Conservation (phyloP, 2,329 filamentous ascomycete genomes). For the Monilinia fructigena region DNA sequence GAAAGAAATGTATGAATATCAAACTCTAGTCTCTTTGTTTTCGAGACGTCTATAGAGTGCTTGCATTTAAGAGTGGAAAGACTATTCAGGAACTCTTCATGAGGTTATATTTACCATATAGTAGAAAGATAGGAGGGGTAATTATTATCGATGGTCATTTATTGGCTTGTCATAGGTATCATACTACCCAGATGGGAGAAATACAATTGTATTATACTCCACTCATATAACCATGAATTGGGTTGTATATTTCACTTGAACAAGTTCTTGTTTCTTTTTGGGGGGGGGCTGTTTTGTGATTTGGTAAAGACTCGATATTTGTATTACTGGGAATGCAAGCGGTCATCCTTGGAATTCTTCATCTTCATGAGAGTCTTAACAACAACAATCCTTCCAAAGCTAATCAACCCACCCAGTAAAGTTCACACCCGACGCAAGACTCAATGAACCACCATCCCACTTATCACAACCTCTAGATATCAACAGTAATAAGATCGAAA, state of each 20-base stretch:
- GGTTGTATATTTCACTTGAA: constrained; percentile 6
- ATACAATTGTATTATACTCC: constrained; percentile 22
- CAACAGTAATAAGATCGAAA: too few species aligned
- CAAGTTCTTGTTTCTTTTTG: background rate
- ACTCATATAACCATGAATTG: constrained; percentile 14
- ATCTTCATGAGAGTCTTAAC: too few species aligned
- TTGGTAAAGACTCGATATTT: too few species aligned
- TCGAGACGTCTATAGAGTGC: constrained; percentile 16
- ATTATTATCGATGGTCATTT: background rate
- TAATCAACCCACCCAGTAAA: too few species aligned
- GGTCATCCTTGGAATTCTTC: too few species aligned
- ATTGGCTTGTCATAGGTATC: constrained; percentile 8
- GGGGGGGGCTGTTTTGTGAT: too few species aligned
- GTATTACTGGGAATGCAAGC: too few species aligned
- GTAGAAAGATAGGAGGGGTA: background rate
- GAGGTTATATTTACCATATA: background rate
- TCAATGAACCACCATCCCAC: too few species aligned
- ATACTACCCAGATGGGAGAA: background rate
- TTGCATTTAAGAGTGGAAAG: constrained; percentile 5
- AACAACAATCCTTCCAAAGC: too few species aligned
- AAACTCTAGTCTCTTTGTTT: background rate
- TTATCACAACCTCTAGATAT: too few species aligned
- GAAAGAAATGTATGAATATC: constrained; percentile 12
- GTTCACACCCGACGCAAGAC: too few species aligned
- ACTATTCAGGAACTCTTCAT: background rate